Evolutionary conservation across 2,329 filamentous ascomycete genomes (phyloP), one percentile per base, ranked within the genome.

Genomic region (Hypocreales sp.): DNA sequence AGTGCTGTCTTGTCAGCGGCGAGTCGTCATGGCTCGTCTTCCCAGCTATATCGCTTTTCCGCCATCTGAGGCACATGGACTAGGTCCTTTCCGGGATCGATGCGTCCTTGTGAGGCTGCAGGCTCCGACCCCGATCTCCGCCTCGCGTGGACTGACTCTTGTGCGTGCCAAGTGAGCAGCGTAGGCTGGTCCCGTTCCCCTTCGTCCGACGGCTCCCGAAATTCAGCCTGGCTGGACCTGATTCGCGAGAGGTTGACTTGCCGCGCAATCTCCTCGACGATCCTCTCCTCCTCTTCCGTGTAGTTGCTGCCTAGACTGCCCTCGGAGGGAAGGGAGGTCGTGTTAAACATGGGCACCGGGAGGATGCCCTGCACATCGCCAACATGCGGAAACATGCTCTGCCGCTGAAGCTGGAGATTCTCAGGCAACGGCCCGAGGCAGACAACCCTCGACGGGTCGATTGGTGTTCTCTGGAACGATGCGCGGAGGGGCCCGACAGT

Each of bases 301-400:
- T 58, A 72, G 31, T 71, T 67, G 41, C 67, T 71, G 13, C 66
- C 65, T 7, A 71, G 42, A 3, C 64, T 70, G 31, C 24, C 33
- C 34, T 47, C 25, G 31, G 49, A 31, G 29, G 37, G 24, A 9
- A 30, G 27, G 9, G 35, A 34, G 7, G 33, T 24, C 1, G 35
- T 24, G 15, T 31, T 31, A 7, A 36, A 29, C 7, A 30, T 20
- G 12, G 27, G 16, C 4, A 20, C n/a, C n/a, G n/a, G n/a, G n/a
- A n/a, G n/a, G n/a, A n/a, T n/a, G n/a, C n/a, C n/a, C n/a, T n/a
- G n/a, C n/a, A n/a, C n/a, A 21, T 23, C 28, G 11, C 24, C 28
- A 9, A 33, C 30, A n/a, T 32, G 34, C 5, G 29, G 37, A 6
- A 31, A 23, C 14, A 32, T 26, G 2, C 23, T 29, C 8, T 42